Percentiles rank a stretch among this genome's conserved stretches.
Evolutionary conservation across 257 asterid genomes (phyloP).

Genomic region (Solanum chiquidenum): DNA sequence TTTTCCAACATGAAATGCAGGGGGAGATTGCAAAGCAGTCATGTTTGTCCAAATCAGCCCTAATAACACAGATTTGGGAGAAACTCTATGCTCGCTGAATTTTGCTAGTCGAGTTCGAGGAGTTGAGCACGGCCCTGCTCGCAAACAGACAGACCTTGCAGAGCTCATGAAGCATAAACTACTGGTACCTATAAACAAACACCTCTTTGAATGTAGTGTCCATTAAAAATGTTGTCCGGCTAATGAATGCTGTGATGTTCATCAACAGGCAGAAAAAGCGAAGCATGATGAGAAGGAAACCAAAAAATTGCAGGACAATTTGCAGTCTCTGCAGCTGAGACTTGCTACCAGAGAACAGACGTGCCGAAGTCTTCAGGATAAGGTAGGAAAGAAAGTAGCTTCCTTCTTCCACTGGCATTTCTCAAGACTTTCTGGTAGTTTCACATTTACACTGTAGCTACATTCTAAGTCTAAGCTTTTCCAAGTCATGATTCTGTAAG

Average conservation of each 20-base stretch:
- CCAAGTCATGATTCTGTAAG: background rate
- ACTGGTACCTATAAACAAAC: conserved; percentile 39
- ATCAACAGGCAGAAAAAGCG: conserved; percentile 70
- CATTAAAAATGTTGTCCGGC: background rate
- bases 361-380: conserved; percentile 76
- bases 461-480: background rate
- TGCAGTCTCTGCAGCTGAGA: conserved; percentile 69
- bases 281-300: conserved; percentile 89
- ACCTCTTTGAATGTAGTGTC: background rate
- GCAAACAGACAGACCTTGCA: conserved; percentile 54
- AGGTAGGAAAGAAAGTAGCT: conserved; percentile 28
- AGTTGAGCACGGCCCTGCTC: conserved; percentile 90
- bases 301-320: conserved; percentile 70
- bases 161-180: conserved; percentile 77
- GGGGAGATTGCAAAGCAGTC: conserved; percentile 90
- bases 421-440: background rate
- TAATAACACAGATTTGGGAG: conserved; percentile 57
- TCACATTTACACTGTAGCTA: background rate
- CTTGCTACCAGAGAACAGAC: conserved; percentile 71
- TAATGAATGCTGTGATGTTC: conserved; percentile 10
- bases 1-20: conserved; percentile 31
- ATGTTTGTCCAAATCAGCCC: conserved; percentile 90
- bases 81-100: conserved; percentile 81
- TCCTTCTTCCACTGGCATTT: background rate
- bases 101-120: conserved; percentile 92